A percentile compares a stretch with the other conserved stretches of the same genome.
Conservation (phyloP, 2,329 filamentous ascomycete genomes). For the Colletotrichum echinochloae region DNA sequence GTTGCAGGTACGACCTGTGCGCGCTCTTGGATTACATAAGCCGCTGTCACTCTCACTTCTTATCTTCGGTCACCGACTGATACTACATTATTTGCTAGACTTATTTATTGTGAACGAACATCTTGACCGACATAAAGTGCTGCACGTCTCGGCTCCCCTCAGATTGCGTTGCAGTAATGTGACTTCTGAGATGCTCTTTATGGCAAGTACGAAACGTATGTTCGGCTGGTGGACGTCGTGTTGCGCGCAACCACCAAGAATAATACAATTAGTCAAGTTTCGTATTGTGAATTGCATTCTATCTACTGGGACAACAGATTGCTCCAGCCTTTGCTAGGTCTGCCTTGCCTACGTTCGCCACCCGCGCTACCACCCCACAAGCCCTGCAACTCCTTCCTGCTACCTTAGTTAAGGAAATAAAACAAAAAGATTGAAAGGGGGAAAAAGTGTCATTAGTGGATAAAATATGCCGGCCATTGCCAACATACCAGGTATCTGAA, state of each 20-base stretch:
- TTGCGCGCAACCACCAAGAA: not conserved
- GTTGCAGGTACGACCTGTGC: constrained; percentile 33
- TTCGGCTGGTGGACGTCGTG: not conserved
- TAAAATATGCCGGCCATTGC: constrained; percentile 14
- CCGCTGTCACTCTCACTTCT: not conserved
- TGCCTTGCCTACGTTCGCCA: constrained; percentile 14
- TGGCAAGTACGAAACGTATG: too few species aligned
- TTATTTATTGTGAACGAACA: not conserved
- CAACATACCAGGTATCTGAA: constrained; percentile 34
- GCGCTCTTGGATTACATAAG: constrained; percentile 14
- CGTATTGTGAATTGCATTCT: constrained; percentile 5
- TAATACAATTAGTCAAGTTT: not conserved
- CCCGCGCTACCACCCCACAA: not conserved
- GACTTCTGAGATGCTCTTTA: not conserved
- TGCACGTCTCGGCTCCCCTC: not conserved
- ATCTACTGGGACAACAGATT: not conserved
- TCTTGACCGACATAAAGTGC: not conserved
- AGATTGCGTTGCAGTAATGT: not conserved
- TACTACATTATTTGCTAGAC: not conserved
- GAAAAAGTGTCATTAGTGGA: constrained; percentile 7
- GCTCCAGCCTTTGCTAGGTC: constrained; percentile 10
- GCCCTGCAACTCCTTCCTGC: constrained; percentile 24
- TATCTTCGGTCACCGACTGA: too few species aligned
- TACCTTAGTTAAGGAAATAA: not conserved
- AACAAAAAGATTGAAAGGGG: not conserved